Base-by-base conservation (phyloP, 31 red algal species). In the Endocladia muricata region DNA sequence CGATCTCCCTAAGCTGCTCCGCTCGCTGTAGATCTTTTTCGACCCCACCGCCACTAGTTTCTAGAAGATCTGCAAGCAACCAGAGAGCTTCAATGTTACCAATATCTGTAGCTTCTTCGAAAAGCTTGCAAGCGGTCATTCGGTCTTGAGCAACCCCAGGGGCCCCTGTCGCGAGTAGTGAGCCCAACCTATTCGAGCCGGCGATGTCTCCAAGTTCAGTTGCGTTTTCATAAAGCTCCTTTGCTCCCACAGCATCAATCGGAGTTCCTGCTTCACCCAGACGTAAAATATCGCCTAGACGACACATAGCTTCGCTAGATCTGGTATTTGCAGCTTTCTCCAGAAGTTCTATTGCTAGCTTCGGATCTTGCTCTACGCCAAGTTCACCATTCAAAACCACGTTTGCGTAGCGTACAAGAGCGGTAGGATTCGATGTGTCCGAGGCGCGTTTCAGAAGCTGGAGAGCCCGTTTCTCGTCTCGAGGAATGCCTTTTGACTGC, bases 311-410 rank as follows among this genome's bases (percentile, higher is more conserved):
- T 19, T 74, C 61, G 3, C 41, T 85, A 7, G 59, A 76, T 15
- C 71, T 55, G 2, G 30, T 33, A n/a, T 75, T 72, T 22, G 76
- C 61, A 30, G 82, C 82, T 1, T n/a, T 30, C 21, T 85, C 43
- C 8, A 68, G 49, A 43, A 85, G 37, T 28, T 85, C 71, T 30
- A 76, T 6, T 9, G 70, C 82, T 21, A 43, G 57, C 4, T 76
- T 61, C 5, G 30, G 28, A 43, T 76, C 70, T 35, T 49, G 58
- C 41, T 69, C 34, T 33, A 76, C 72, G 5, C 71, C 82, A 70
- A 61, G 36, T 37, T 74, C 60, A 22, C 82, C 82, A 30, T 76
- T 76, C 47, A 85, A 36, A 60, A 28, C 35, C 57, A 85, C 76
- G 43, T 33, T 29, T 31, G 70, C 82, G 40, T 67, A 21, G 40